Evolutionary conservation across 2,329 filamentous ascomycete species (phyloP).

Genomic region (Stachybotrys chartarum): DNA sequence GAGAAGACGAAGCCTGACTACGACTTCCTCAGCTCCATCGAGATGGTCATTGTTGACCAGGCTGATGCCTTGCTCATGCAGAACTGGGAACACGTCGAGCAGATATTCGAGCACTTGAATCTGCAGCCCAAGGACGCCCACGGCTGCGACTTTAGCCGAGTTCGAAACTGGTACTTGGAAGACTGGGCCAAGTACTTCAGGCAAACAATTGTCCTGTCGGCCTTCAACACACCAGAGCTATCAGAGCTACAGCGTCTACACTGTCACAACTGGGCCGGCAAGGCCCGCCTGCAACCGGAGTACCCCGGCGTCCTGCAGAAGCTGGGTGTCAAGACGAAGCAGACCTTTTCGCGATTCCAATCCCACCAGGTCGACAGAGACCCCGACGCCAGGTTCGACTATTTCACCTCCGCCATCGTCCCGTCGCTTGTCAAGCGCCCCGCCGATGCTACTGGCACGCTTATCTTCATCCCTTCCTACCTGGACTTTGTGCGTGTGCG

Average conservation of each 20-base stretch:
- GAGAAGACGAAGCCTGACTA: slow-evolving; percentile 58
- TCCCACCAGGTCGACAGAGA: slow-evolving; percentile 63
- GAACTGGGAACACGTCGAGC: slow-evolving; percentile 95
- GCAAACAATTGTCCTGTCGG: slow-evolving; percentile 75
- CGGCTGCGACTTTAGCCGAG: slow-evolving; percentile 87
- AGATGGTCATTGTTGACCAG: slow-evolving; percentile 85
- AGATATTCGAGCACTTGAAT: slow-evolving; percentile 88
- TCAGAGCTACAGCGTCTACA: slow-evolving; percentile 69
- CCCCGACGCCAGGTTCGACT: slow-evolving; percentile 83
- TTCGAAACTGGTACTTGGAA: slow-evolving; percentile 90
- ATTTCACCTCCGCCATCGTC: slow-evolving; percentile 77
- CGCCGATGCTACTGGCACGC: slow-evolving; percentile 59
- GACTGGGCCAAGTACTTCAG: slow-evolving; percentile 72
- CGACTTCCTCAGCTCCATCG: slow-evolving; percentile 91
- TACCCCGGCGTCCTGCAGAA: slow-evolving; percentile 69
- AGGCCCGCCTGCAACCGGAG: slow-evolving; percentile 62
- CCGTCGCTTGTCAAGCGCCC: slow-evolving; percentile 64
- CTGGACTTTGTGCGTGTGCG: slow-evolving; percentile 91
- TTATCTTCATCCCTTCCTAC: slow-evolving; percentile 89
- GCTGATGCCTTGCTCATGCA: slow-evolving; percentile 93
- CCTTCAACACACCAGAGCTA: slow-evolving; percentile 83
- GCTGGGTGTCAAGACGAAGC: slow-evolving; percentile 63
- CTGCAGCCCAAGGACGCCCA: slow-evolving; percentile 82
- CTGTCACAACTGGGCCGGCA: slow-evolving; percentile 76
- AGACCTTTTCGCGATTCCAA: slow-evolving; percentile 87